Evolutionary conservation across 2,329 filamentous ascomycete genomes (phyloP), one percentile per base, ranked within the genome.

Genomic region (Tolypocladium endophyticum): DNA sequence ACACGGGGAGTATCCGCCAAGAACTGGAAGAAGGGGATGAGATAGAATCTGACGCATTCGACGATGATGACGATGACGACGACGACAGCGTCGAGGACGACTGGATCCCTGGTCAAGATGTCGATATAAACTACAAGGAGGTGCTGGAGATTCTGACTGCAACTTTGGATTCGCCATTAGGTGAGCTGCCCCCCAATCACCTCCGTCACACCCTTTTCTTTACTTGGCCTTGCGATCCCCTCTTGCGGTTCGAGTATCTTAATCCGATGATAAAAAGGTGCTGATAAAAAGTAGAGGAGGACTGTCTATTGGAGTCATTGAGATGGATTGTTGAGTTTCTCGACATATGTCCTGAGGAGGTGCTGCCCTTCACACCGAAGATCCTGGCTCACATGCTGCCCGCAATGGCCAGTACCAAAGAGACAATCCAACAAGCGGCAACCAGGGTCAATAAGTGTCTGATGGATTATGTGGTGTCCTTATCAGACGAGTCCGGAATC

Each of bases 311-410:
- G 45, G 95, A 96, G 58, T 92, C 92, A 3, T 79, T 99, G 35
- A 85, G 91, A 63, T 99, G 94, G 94, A 92, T 99, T 64, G 92
- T 97, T 65, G 89, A 89, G 61, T 97, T 99, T 71, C 88, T 99
- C 66, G 92, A 97, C 64, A 97, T 99, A 54, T 97, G 92, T 67
- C 93, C 94, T 0, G 94, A 97, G 70, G 94, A 99, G 69, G 95
- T 99, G 4, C 81, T 99, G 50, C 89, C 90, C 4, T 97, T 97
- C 72, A 94, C 96, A 0, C 95, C 95, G 28, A 90, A 91, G 66
- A 87, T 99, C 36, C 77, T 99, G 52, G 91, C 92, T 1, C 90
- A 97, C 68, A 88, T 99, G 59, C 82, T 99, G 35, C 95, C 94
- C 20, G 92, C 92, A 35, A 91, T 99, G 83, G 93, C 93, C 6